A percentile compares a stretch with the other conserved stretches of the same genome.
phyloP scores from a whole-genome alignment of 371 early-diverging fungal species.

The Mortierella sp. region DNA sequence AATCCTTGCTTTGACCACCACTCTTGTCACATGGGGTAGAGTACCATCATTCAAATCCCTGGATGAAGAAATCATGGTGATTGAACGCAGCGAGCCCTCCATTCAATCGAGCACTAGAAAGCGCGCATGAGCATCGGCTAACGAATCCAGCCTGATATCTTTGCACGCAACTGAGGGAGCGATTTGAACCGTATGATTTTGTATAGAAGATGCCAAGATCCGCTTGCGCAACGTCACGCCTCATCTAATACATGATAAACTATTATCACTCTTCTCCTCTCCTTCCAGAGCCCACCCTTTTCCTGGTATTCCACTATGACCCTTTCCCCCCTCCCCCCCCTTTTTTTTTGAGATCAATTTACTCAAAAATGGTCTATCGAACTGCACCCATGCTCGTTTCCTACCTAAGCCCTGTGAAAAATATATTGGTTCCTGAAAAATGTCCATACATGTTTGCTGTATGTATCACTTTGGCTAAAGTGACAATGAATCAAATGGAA shows the following conservation, averaged over 20 bases:
- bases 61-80: constrained; percentile 9
- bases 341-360: constrained; percentile 10
- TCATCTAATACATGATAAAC: constrained; percentile 13
- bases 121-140: constrained; percentile 11
- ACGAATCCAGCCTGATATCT: constrained; percentile 8
- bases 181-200: constrained; percentile 15
- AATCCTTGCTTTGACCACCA: constrained; percentile 14
- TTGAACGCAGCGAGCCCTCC: constrained; percentile 14
- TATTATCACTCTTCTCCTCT: constrained; percentile 7
- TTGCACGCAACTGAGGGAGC: constrained; percentile 4
- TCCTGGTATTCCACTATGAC: constrained; percentile 7
- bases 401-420: constrained; percentile 14
- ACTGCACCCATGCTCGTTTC: constrained; percentile 12
- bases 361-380: constrained; percentile 8
- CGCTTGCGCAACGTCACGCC: constrained; percentile 1
- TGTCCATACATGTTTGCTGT: constrained; percentile 12
- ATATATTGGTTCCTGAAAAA: constrained; percentile 16
- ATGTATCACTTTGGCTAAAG: constrained; percentile 13
- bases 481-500: constrained; percentile 16
- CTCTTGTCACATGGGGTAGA: constrained; percentile 11
- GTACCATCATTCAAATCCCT: constrained; percentile 9
- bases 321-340: not conserved
- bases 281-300: constrained; percentile 9
- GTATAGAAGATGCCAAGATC: constrained; percentile 8
- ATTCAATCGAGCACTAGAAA: constrained; percentile 7